Conservation (phyloP, 345 rosid genomes). For the Tarenaya hassleriana region DNA sequence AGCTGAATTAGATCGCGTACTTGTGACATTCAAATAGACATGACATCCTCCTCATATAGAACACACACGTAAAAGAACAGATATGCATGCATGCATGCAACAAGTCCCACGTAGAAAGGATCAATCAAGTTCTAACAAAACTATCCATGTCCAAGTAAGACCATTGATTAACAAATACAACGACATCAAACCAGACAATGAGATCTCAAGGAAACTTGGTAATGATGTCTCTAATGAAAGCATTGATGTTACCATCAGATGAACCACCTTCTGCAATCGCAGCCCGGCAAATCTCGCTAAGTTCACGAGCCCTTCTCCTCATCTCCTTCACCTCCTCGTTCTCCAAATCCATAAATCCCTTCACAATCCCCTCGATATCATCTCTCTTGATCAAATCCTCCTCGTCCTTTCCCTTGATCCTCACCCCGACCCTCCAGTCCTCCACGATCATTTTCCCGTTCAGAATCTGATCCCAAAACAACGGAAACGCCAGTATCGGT, state of each 20-base stretch:
- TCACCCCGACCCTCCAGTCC: slow-evolving; percentile 45
- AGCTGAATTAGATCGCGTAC: no score
- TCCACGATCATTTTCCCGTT: slow-evolving; percentile 41
- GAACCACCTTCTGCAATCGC: slow-evolving; percentile 20
- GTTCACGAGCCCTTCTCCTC: slow-evolving; percentile 16
- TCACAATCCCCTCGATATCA: slow-evolving; percentile 25
- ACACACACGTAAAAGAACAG: no score
- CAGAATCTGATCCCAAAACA: slow-evolving; percentile 34
- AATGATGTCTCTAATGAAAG: slow-evolving; percentile 35
- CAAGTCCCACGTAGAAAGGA: no score
- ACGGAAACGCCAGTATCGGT: slow-evolving; percentile 41
- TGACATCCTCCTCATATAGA: no score
- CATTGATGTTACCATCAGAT: slow-evolving; percentile 33
- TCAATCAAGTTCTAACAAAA: no score
- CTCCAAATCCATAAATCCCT: slow-evolving; percentile 20
- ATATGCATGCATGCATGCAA: no score
- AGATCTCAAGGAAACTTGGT: not conserved
- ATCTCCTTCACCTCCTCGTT: slow-evolving; percentile 14
- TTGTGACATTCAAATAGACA: no score
- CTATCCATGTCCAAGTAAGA: no score
- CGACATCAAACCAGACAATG: not conserved
- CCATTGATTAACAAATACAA: no score
- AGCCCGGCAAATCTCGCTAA: slow-evolving; percentile 6
- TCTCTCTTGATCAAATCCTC: slow-evolving; percentile 26
- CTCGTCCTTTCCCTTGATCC: slow-evolving; percentile 16